Conservation (phyloP, 176 grass and related monocot genomes). For the Panicum miliaceum region DNA sequence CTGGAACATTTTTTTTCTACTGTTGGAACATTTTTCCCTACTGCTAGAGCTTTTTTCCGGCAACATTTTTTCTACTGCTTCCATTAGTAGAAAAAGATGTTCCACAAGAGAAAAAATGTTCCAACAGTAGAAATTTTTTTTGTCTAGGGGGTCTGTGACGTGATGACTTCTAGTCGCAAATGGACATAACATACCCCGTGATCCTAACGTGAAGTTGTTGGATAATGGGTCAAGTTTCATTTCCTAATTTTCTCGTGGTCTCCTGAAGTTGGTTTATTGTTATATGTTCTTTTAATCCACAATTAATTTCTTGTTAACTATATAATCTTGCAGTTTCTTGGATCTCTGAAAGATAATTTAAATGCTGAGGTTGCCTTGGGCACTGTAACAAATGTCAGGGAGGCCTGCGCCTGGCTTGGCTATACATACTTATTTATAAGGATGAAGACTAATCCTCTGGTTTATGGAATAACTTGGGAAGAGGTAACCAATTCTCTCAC, state of each 20-base stretch:
- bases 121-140: no score
- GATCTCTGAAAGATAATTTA: constrained; percentile 97
- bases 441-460: constrained; percentile 98
- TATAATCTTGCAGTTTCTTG: constrained; percentile 68
- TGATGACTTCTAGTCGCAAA: no score
- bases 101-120: no score
- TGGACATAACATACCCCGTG: not conserved
- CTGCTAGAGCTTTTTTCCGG: no score
- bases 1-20: no score
- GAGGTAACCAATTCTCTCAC: constrained; percentile 55
- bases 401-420: constrained; percentile 97
- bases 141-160: no score
- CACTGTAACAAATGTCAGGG: constrained; percentile 96
- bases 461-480: constrained; percentile 96
- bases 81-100: no score
- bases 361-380: constrained; percentile 98
- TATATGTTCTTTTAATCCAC: constrained; percentile 1
- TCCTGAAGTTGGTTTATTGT: constrained; percentile 32
- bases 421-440: constrained; percentile 99
- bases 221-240: constrained; percentile 10
- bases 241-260: constrained; percentile 16
- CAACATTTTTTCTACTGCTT: no score
- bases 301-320: constrained; percentile 11
- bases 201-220: constrained; percentile 15
- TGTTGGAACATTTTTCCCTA: no score